Evolutionary conservation across 495 filamentous ascomycete species (phyloP), one percentile per base, ranked within the genome.

Genomic region (Talaromyces trachyspermus): DNA sequence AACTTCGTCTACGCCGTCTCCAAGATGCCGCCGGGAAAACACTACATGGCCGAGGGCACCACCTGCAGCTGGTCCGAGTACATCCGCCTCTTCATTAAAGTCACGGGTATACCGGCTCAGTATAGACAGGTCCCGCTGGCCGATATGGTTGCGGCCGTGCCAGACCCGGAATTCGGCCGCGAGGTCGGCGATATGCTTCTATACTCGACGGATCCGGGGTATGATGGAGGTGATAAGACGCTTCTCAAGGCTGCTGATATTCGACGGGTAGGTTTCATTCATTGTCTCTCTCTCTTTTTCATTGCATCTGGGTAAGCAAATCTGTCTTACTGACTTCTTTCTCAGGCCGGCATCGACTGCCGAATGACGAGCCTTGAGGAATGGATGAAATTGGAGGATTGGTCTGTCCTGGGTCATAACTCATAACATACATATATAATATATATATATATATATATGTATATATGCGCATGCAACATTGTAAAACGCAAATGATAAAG

Each of bases 1-100:
- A 60, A 51, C 38, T 73, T 70, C 49, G 58, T 64, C 9, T 68
- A 71, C 35, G 70, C 65, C 14, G 65, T 73, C 5, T 48, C 55
- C 9, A 56, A 69, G 50, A 66, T 68, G 64, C 60, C 64, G 0
- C 62, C 70, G 4, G 66, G 67, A 12, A 63, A 64, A 49, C 38
- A 49, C 7, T 70, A 70, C 55, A 70, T 74, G 55, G 67, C 66
- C 9, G 54, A 46, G 10, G 66, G 66, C 7, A 52, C 56, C 10
- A 55, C 59, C 20, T 60, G 63, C 26, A 62, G 48, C 36, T 64
- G 67, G 60, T 29, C 49, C 15, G 60, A 67, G 30, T 68, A 57
- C 37, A 56, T 63, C 22, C 37, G 50, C 24, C 30, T 57, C 8
- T 74, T 68, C 65, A 56, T 53, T 29, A 44, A 52, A 48, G 51